A percentile compares a stretch with the other conserved stretches of the same genome.
These are phyloP conservation scores for Lumnitzera racemosa DNA, from an alignment of 345 rosid species.

Conservation along the genomic window DNA sequence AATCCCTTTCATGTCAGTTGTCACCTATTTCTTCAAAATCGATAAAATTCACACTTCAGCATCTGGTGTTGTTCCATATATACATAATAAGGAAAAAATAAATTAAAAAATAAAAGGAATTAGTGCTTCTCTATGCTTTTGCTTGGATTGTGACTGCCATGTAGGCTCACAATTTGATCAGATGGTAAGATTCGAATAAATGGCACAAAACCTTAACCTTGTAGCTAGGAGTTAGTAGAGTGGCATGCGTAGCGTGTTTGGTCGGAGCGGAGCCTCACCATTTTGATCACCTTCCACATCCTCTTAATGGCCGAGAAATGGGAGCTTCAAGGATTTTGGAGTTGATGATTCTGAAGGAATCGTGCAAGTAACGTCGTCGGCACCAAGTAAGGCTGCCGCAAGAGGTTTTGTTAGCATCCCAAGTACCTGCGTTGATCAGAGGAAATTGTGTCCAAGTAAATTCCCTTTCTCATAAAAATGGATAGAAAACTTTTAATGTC, in stretches of 20 bases:
- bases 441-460: background rate
- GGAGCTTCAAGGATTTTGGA: constrained; percentile 22
- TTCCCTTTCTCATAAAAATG: background rate
- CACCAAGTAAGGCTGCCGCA: constrained; percentile 23
- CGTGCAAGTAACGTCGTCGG: constrained; percentile 9
- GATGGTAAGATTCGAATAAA: constrained; percentile 29
- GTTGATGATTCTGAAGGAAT: constrained; percentile 18
- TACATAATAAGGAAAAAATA: background rate
- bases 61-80: background rate
- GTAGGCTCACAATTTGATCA: constrained; percentile 5
- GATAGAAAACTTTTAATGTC: too few relatives aligned
- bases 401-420: constrained; percentile 33
- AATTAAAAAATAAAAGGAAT: too few relatives aligned
- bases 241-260: background rate
- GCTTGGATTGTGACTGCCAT: constrained; percentile 4
- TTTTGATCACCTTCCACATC: constrained; percentile 3
- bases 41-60: background rate
- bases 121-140: background rate
- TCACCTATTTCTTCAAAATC: constrained; percentile 4
- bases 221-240: background rate
- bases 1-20: background rate
- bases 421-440: constrained; percentile 20
- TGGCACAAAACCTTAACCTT: background rate
- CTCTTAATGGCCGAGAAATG: constrained; percentile 18
- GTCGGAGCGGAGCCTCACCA: background rate